These are phyloP conservation scores for Takakia lepidozioides DNA, from an alignment of 225 moss, liverwort and hornwort species.

Conservation along the genomic window DNA sequence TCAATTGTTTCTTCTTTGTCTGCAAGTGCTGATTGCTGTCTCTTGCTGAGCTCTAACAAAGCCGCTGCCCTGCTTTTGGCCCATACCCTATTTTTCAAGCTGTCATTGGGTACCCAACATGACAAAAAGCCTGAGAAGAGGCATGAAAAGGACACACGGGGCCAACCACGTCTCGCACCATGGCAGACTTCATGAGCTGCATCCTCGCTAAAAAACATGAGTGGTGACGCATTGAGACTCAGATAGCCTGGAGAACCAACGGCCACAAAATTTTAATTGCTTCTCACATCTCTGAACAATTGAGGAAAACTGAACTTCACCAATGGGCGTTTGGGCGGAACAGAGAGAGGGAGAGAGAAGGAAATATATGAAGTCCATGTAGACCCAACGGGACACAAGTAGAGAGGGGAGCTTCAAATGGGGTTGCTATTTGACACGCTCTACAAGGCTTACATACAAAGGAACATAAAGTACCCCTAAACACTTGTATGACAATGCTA, in stretches of 20 bases:
- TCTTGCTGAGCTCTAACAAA: slow-evolving; percentile 63
- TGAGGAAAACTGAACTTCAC: no score
- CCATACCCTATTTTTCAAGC: slow-evolving; percentile 31
- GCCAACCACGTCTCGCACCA: slow-evolving; percentile 35
- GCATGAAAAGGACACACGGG: slow-evolving; percentile 35
- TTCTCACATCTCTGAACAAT: no score
- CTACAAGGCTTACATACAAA: no score
- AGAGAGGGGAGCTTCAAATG: no score
- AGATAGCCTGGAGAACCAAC: slow-evolving; percentile 10
- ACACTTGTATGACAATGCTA: no score
- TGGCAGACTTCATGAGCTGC: slow-evolving; percentile 35
- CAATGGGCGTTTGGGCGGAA: no score
- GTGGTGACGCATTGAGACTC: slow-evolving; percentile 14
- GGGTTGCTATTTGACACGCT: no score
- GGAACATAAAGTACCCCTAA: no score
- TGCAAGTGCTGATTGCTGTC: slow-evolving; percentile 68
- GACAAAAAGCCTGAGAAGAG: slow-evolving; percentile 41
- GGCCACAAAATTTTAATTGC: no score
- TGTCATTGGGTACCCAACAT: slow-evolving; percentile 30
- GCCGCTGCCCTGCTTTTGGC: slow-evolving; percentile 44
- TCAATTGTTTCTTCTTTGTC: slow-evolving; percentile 84
- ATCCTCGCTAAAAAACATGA: slow-evolving; percentile 39
- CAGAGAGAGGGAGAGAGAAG: no score
- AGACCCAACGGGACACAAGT: no score
- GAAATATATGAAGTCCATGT: no score